Conservation (phyloP, 2,329 filamentous ascomycete species). For the Ophiostoma fasciatum region DNA sequence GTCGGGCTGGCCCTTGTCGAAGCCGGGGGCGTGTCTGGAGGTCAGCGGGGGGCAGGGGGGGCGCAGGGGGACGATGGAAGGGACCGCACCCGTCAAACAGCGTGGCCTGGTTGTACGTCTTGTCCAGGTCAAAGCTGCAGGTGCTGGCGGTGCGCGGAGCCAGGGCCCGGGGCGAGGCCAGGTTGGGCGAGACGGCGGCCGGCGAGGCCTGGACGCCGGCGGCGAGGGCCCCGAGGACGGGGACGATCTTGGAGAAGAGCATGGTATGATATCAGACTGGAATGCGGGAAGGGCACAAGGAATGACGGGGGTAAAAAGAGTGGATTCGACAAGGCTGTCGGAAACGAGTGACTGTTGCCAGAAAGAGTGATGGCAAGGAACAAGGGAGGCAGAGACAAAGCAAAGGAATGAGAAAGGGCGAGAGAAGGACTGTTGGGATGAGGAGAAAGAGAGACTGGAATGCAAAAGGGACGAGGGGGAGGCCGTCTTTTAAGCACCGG, state of each 20-base stretch:
- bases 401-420: not conserved
- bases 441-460: not conserved
- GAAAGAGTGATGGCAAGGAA: slow-evolving; percentile 2
- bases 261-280: slow-evolving; percentile 3
- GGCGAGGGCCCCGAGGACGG: slow-evolving; percentile 8
- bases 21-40: slow-evolving; percentile 8
- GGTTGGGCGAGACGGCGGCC: not conserved
- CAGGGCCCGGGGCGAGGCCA: not conserved
- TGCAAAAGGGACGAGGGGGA: too few species aligned
- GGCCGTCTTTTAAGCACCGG: too few species aligned
- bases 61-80: not conserved
- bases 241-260: slow-evolving; percentile 7
- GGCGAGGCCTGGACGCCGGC: slow-evolving; percentile 11
- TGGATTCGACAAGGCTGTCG: not conserved
- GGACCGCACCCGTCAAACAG: slow-evolving; percentile 12
- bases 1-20: slow-evolving; percentile 1
- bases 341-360: slow-evolving; percentile 1
- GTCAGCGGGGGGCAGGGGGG: not conserved
- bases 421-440: not conserved
- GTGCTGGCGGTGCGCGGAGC: slow-evolving; percentile 1
- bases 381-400: not conserved
- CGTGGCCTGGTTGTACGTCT: slow-evolving; percentile 10
- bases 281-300: not conserved
- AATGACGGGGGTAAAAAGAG: slow-evolving; percentile 5
- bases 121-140: slow-evolving; percentile 8